These are phyloP conservation scores for Fusarium fujikuroi DNA, from an alignment of 2,329 filamentous ascomycete species.

Conservation along the genomic window DNA sequence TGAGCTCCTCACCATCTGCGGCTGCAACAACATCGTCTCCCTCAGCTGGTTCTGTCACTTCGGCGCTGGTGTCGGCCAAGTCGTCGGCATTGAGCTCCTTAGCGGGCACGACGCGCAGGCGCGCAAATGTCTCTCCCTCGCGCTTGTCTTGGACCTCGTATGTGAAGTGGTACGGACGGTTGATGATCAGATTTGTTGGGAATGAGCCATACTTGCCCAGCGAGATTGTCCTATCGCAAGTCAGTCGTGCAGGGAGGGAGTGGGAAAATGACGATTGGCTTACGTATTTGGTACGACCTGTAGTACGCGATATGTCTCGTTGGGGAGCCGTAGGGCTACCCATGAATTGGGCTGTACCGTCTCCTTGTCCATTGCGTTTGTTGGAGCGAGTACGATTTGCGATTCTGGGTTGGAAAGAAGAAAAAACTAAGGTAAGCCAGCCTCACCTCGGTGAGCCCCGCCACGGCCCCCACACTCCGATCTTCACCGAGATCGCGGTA, in stretches of 20 bases:
- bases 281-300: constrained; percentile 71
- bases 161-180: constrained; percentile 90
- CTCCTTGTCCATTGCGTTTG: constrained; percentile 47
- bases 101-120: constrained; percentile 81
- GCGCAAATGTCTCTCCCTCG: constrained; percentile 71
- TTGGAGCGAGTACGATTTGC: constrained; percentile 17
- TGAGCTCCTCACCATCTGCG: constrained; percentile 55
- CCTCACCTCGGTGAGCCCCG: constrained; percentile 48
- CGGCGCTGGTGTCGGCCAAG: constrained; percentile 59
- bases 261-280: constrained; percentile 22
- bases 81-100: constrained; percentile 87
- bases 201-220: constrained; percentile 95
- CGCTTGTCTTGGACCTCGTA: constrained; percentile 85
- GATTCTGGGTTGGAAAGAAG: constrained; percentile 16
- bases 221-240: constrained; percentile 75
- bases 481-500: constrained; percentile 24
- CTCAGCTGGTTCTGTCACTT: constrained; percentile 55
- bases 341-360: constrained; percentile 65
- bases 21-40: constrained; percentile 55
- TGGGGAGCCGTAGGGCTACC: constrained; percentile 69
- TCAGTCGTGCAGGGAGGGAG: constrained; percentile 34
- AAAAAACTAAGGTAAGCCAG: constrained; percentile 41
- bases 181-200: constrained; percentile 86
- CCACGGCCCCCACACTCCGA: constrained; percentile 31
- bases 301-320: constrained; percentile 66